Base-by-base conservation (phyloP, 2,329 filamentous ascomycete genomes). In the Neospermospora avenae region DNA sequence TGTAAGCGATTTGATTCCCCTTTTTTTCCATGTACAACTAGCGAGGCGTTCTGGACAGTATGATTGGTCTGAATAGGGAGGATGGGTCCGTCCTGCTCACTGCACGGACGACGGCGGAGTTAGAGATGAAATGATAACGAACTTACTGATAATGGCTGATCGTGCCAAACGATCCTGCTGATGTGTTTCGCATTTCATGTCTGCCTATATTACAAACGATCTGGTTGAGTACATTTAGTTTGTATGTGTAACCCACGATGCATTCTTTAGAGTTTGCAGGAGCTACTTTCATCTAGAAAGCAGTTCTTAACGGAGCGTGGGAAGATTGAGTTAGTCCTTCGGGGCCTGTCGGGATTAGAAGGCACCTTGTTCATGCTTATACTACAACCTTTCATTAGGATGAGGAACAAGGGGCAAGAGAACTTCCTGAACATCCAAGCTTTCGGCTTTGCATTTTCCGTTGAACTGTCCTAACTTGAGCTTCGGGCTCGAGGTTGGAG, bases 271-370 rank as follows among this genome's bases (percentile, higher is more conserved):
- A 83, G 87, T 81, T 81, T 83, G 87, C 88, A 87, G 83, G 88
- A 82, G 79, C 85, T 83, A 77, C 77, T 80, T 83, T 85, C 81
- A 73, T 82, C 78, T 80, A 88, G 84, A 83, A 84, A 81, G 77
- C 80, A 82, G 81, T 78, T 80, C 86, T 87, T 88, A 90, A 91
- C 88, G 88, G 88, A 91, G 85, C 88, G 86, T 88, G 90, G 88
- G 88, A 73, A 91, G 69, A 73, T 70, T 68, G 55, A 71, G 54
- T 64, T 55, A 51, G 59, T 67, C 61, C 63, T 67, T 62, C 55
- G 37, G 64, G 59, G 56, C 59, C 65, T 63, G 42, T 68, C 68
- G 72, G 67, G 67, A 71, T 56, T 67, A 69, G 67, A 73, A 72
- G 67, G 72, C 70, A 67, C 70, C 67, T 72, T 69, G 66, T 72